phyloP scores from a whole-genome alignment of 2,329 filamentous ascomycete genomes.

The Penicillium aurantiogriseum region DNA sequence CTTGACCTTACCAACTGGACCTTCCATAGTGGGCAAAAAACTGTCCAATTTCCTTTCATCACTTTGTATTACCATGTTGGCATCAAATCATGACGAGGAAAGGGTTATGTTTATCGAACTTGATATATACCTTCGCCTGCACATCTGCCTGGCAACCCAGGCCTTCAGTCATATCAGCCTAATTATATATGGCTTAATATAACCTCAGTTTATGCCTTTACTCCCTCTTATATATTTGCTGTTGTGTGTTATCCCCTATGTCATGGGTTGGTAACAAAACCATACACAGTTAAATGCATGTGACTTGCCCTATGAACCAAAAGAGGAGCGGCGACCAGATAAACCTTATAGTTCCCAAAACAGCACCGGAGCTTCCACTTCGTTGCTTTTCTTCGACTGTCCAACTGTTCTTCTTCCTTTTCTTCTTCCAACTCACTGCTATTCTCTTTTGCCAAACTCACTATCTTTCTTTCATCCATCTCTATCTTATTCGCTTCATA shows the following conservation, averaged over 20 bases:
- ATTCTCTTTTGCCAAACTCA: not conserved
- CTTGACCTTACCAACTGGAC: slow-evolving; percentile 17
- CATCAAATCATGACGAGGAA: slow-evolving; percentile 2
- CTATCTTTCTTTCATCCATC: not conserved
- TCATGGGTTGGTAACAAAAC: not conserved
- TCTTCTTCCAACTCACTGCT: not conserved
- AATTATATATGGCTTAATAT: not conserved
- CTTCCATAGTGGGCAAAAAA: slow-evolving; percentile 22
- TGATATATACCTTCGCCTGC: not conserved
- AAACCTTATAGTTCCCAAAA: not conserved
- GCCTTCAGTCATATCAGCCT: not conserved
- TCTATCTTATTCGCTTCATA: not conserved
- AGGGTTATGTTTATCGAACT: not conserved
- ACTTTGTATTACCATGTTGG: slow-evolving; percentile 22
- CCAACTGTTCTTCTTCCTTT: not conserved
- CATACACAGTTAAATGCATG: not conserved
- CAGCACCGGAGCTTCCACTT: not conserved
- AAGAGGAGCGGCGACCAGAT: not conserved
- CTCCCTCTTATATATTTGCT: not conserved
- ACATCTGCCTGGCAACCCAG: not conserved
- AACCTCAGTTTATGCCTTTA: too few species aligned
- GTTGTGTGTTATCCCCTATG: not conserved
- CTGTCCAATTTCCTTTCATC: slow-evolving; percentile 20
- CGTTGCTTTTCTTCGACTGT: not conserved
- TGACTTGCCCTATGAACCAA: not conserved